Evolutionary conservation across 768 basidiomycete species (phyloP), one percentile per base, ranked within the genome.

Genomic region (Auriscalpium orientale): DNA sequence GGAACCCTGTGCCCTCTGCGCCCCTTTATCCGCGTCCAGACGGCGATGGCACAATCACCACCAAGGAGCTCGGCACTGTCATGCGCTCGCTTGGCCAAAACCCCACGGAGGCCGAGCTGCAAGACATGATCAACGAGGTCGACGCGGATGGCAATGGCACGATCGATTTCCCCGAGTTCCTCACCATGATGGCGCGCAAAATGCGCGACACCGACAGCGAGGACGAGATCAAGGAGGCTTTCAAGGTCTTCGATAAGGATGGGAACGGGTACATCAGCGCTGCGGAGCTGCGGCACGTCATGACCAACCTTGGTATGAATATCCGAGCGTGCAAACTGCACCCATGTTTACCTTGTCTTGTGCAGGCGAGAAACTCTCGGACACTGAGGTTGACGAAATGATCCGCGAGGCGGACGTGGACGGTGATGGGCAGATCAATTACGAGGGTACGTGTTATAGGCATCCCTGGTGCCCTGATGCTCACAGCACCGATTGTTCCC

Each of bases 171-270:
- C 68, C 69, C 51, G 89, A 91, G 71, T 92, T 91, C 74, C 75
- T 89, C 59, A 85, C 84, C 46, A 85, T 87, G 85, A 87, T 87
- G 85, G 85, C 85, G 58, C 77, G 88, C 64, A 90, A 90, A 75
- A 92, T 92, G 89, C 84, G 85, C 68, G 90, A 95, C 69, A 89
- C 89, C 21, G 93, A 95, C 68, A 82, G 82, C 63, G 92, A 97
- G 72, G 93, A 94, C 71, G 95, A 97, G 75, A 89, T 98, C 72
- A 85, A 83, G 70, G 91, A 95, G 77, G 95, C 95, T 22, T 98
- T 98, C 83, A 89, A 89, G 72, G 91, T 93, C 54, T 97, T 97
- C 65, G 95, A 98, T 73, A 94, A 91, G 81, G 91, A 98, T 66
- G 89, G 89, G 12, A 94, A 92, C 65, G 95, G 94, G 16, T 89